Evolutionary conservation across 345 rosid species (phyloP).

Genomic region (Bruguiera gymnorhiza): DNA sequence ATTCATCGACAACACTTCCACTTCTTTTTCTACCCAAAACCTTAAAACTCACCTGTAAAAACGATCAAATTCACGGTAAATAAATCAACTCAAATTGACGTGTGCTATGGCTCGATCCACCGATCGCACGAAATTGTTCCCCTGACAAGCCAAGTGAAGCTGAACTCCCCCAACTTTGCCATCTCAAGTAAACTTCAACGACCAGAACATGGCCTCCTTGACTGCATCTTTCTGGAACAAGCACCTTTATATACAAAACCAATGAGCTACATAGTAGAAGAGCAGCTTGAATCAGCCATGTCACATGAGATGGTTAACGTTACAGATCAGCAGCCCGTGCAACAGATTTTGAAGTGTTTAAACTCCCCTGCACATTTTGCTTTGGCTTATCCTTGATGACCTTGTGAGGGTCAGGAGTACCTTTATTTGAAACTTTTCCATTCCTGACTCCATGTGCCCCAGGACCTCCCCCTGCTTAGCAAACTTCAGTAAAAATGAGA

Average conservation of each 20-base stretch:
- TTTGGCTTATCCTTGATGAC: slow-evolving; percentile 32
- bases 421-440: slow-evolving; percentile 32
- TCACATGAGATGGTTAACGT: neutral
- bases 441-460: slow-evolving; percentile 37
- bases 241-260: slow-evolving; percentile 12
- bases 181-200: neutral
- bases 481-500: slow-evolving; percentile 9
- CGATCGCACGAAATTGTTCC: neutral
- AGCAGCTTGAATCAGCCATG: neutral
- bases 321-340: slow-evolving; percentile 30
- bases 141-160: slow-evolving; percentile 13
- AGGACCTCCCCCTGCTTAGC: slow-evolving; percentile 32
- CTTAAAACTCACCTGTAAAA: too few species aligned
- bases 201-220: slow-evolving; percentile 1
- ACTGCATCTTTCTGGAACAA: neutral
- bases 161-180: slow-evolving; percentile 3
- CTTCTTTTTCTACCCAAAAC: too few species aligned
- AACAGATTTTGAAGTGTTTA: slow-evolving; percentile 28
- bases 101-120: too few species aligned
- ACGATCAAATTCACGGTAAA: too few species aligned
- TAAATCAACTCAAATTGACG: too few species aligned
- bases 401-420: slow-evolving; percentile 34
- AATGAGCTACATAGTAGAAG: neutral
- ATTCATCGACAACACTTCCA: too few species aligned
- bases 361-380: slow-evolving; percentile 28